A percentile compares a stretch with the other conserved stretches of the same genome.
These are phyloP conservation scores for Kwoniella mangroviensis DNA, from an alignment of 768 basidiomycete species.

Conservation along the genomic window DNA sequence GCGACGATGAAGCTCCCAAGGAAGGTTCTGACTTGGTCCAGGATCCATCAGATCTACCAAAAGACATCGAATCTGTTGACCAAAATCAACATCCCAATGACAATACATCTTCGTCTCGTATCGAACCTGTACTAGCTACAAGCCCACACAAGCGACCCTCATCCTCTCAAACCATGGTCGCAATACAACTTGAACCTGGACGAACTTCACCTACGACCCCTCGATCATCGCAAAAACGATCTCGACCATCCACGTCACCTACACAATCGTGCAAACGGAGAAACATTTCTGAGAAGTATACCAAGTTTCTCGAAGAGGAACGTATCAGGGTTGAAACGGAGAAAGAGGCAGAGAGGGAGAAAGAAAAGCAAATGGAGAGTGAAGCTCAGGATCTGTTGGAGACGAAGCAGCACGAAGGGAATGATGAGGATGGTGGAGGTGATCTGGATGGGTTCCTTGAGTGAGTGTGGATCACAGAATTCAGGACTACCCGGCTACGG, in stretches of 20 bases:
- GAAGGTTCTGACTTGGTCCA: not conserved
- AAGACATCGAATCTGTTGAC: not conserved
- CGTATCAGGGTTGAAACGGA: constrained; percentile 1
- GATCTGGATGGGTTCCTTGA: constrained; percentile 15
- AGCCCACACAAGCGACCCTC: not conserved
- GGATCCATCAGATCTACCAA: not conserved
- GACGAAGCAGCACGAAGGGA: constrained; percentile 7
- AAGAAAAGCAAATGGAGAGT: constrained; percentile 4
- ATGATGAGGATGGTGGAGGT: constrained; percentile 8
- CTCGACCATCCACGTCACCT: not conserved
- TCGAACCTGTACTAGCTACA: not conserved
- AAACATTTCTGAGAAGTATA: not conserved
- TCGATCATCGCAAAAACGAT: constrained; percentile 16
- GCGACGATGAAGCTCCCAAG: constrained; percentile 1
- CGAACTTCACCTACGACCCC: constrained; percentile 1
- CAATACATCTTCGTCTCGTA: too few relatives aligned
- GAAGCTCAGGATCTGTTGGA: not conserved
- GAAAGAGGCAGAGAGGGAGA: constrained; percentile 9
- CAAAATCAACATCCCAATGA: too few relatives aligned
- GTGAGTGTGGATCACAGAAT: constrained; percentile 17
- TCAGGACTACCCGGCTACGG: too few relatives aligned
- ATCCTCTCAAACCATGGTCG: not conserved
- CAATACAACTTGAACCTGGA: not conserved
- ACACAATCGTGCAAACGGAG: not conserved
- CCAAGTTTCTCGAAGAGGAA: constrained; percentile 6